Base-by-base conservation (phyloP, 2,329 filamentous ascomycete genomes). In the Exophiala phaeomuriformis region DNA sequence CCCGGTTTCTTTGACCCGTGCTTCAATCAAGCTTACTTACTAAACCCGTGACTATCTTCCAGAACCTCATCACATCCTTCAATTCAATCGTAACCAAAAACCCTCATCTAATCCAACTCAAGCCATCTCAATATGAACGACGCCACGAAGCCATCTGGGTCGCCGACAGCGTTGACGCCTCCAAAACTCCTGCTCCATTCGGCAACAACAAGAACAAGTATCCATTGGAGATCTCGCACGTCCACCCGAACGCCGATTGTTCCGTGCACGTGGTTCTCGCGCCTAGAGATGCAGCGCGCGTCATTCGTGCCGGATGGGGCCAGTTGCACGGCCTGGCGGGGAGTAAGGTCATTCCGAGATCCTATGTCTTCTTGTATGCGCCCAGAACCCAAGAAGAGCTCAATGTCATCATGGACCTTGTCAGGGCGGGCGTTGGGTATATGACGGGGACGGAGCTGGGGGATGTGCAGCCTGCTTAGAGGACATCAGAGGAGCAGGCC, bases 201-300 rank as follows among this genome's bases (percentile, higher is more conserved):
- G 19, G 19, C 19, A 19, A 19, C 19, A 19, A 19, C 19, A 19
- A 19, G 19, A 19, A 19, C 19, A 19, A 19, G 19, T 19, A 19
- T 19, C 19, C 19, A 19, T 19, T 19, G 19, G 88, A 94, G 70
- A 80, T 94, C 42, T 85, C 82, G 63, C 89, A 95, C 67, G 81
- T 88, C 9, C 89, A 94, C 69, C 80, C 32, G 7, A 46, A 83
- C 46, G 82, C 78, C 28, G 88, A 93, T 61, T 80, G 84, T 57
- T 85, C 82, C 2, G 75, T 93, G 77, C 88, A 94, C 68, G 75
- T 93, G 71, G 86, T 82, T 42, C 75, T 95, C 48, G 87, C 93
- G 64, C 87, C 87, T 0, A 79, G 85, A 35, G 89, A 94, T 65
- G 86, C 85, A 47, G 80, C 77, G 61, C 74, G 84, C 49, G 77